A percentile compares a stretch with the other conserved stretches of the same genome.
Conservation (phyloP, 306 rosid species). For the Prunus davidiana region DNA sequence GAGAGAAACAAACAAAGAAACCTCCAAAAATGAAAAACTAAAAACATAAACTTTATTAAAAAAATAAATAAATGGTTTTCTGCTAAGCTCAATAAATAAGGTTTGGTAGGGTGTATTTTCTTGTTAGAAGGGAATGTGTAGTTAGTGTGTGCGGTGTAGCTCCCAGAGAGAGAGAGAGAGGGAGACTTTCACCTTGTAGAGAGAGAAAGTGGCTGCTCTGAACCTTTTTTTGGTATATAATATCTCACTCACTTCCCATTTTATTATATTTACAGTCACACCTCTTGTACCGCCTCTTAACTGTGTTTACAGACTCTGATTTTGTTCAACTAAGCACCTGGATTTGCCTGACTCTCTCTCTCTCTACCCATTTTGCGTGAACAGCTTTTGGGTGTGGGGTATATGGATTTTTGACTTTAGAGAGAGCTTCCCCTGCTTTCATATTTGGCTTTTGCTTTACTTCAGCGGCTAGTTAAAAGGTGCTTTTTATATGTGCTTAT, state of each 20-base stretch:
- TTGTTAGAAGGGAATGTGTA: neutral
- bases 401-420: slow-evolving; percentile 44
- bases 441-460: slow-evolving; percentile 30
- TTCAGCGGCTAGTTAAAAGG: slow-evolving; percentile 42
- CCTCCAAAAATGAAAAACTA: neutral
- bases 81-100: neutral
- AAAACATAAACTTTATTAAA: slow-evolving; percentile 17
- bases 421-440: slow-evolving; percentile 31
- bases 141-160: neutral
- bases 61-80: neutral
- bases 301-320: slow-evolving; percentile 18
- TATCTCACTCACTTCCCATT: neutral
- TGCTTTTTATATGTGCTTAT: slow-evolving; percentile 28
- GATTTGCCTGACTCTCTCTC: slow-evolving; percentile 9
- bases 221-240: neutral
- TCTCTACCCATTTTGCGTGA: slow-evolving; percentile 20
- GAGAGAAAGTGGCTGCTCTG: slow-evolving; percentile 21
- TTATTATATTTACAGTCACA: slow-evolving; percentile 7
- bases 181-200: neutral
- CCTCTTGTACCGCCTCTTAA: slow-evolving; percentile 9
- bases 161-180: slow-evolving; percentile 12
- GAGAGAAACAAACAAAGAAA: neutral
- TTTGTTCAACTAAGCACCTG: slow-evolving; percentile 17
- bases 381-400: slow-evolving; percentile 38
- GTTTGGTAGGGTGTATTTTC: slow-evolving; percentile 13